Base-by-base conservation (phyloP, 1,284 basidiomycete genomes). In the Heterobasidion occidentale region DNA sequence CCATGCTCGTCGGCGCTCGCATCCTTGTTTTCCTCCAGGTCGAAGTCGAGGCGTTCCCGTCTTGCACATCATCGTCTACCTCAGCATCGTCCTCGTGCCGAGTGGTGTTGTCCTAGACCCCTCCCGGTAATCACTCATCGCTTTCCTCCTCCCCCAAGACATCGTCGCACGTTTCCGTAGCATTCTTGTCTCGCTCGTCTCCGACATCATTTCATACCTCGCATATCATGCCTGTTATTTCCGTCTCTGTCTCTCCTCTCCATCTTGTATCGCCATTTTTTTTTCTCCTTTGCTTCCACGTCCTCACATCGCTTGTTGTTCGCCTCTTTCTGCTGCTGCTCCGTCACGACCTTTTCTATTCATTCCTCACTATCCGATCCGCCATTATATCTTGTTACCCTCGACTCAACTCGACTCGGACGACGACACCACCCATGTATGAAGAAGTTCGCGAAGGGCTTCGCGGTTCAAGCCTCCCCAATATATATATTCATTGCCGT, bases 401-500 rank as follows among this genome's bases (percentile, higher is more conserved):
- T 11, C 46, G 19, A 17, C 15, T 15, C 12, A 19, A 27, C 46
- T 11, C 12, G 20, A 17, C n/a, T 47, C 9, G 9, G 27, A 27
- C 27, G 27, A 27, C 27, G 27, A 27, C 47, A 48, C 17, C 2
- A 7, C 17, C 17, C n/a, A 19, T 48, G 19, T 20, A 48, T 47
- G 42, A 46, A 42, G 42, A 53, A 45, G 51, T 36, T 56, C 62
- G 73, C 75, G 75, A 77, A 77, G 76, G 75, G 74, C 74, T 75
- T 76, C 74, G 76, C 75, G 57, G 50, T 63, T 64, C 63, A 74
- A 73, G 72, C 67, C 75, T 74, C 75, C 67, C 54, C 57, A 64
- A 65, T 66, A 64, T 59, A 63, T 66, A 67, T 64, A 48, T 64
- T 62, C 62, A 61, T 60, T 47, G 9, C n/a, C 36, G 38, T 12